These are phyloP conservation scores for Dipteronia sinensis DNA, from an alignment of 345 rosid genomes.

Conservation along the genomic window DNA sequence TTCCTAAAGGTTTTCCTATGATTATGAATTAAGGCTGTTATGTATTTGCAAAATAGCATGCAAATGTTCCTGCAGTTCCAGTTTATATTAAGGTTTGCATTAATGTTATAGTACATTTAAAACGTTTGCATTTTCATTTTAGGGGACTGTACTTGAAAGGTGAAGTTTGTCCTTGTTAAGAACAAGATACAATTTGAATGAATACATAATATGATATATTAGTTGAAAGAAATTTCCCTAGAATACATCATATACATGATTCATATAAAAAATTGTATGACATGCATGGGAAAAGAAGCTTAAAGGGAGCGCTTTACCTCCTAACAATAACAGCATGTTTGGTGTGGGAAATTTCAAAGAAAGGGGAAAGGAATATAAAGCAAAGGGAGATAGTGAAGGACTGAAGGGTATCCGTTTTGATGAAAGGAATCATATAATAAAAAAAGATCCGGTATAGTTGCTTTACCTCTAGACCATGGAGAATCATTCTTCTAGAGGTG, in stretches of 20 bases:
- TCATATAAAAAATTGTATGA: no score
- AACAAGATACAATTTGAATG: not conserved
- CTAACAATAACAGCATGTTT: not conserved
- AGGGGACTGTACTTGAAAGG: not conserved
- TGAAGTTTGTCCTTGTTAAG: not conserved
- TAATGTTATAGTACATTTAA: not conserved
- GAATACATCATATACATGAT: not conserved
- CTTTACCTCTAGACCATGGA: not conserved
- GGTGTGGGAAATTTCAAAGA: not conserved
- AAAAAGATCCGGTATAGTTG: not conserved
- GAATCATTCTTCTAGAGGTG: not conserved
- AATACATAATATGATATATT: not conserved
- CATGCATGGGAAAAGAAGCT: constrained; percentile 3
- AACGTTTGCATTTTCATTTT: not conserved
- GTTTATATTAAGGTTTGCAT: not conserved
- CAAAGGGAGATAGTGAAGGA: not conserved
- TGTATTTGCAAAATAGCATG: not conserved
- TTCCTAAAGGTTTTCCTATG: not conserved
- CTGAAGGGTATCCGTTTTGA: not conserved
- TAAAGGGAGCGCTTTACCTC: not conserved
- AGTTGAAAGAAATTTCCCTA: not conserved
- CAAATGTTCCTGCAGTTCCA: not conserved
- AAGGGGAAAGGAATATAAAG: not conserved
- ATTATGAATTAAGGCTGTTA: not conserved
- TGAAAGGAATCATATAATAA: not conserved